phyloP scores from a whole-genome alignment of 495 filamentous ascomycete species.

The Penicillium angulare region DNA sequence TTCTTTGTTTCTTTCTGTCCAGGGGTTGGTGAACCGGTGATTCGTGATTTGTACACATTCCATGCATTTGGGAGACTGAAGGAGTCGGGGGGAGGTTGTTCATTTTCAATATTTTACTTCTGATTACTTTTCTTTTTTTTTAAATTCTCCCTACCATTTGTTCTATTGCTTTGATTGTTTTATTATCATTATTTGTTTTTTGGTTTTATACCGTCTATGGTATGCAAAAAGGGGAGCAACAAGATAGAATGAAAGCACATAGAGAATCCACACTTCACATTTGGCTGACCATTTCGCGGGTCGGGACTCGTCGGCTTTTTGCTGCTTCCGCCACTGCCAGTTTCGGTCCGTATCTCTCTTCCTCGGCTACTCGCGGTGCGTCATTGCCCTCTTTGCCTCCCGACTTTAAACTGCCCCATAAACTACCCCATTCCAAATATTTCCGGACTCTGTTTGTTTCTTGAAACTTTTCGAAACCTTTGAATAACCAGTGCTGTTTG shows the following conservation, averaged over 20 bases:
- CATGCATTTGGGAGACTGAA: conserved; percentile 16
- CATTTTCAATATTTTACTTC: not conserved
- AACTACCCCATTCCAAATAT: not conserved
- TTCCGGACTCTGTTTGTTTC: not conserved
- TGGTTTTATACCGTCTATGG: not conserved
- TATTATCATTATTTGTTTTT: not conserved
- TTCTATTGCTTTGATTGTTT: not conserved
- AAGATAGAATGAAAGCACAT: not conserved
- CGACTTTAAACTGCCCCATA: not conserved
- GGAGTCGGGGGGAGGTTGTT: conserved; percentile 11
- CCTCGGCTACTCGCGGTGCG: conserved; percentile 1
- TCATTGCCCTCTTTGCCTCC: not conserved
- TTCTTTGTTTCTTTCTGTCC: conserved; percentile 5
- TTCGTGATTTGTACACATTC: conserved; percentile 20
- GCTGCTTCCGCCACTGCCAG: not conserved
- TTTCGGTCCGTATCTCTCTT: conserved; percentile 1
- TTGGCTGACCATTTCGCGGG: not conserved
- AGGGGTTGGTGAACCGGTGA: too few relatives aligned
- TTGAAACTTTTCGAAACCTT: too few relatives aligned
- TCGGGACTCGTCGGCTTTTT: conserved; percentile 3
- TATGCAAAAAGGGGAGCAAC: not conserved
- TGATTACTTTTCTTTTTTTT: not conserved
- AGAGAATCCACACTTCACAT: not conserved
- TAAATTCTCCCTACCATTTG: too few relatives aligned
- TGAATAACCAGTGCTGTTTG: too few relatives aligned